Conservation (phyloP, 2,329 filamentous ascomycete genomes). For the Aspergillus sp. region DNA sequence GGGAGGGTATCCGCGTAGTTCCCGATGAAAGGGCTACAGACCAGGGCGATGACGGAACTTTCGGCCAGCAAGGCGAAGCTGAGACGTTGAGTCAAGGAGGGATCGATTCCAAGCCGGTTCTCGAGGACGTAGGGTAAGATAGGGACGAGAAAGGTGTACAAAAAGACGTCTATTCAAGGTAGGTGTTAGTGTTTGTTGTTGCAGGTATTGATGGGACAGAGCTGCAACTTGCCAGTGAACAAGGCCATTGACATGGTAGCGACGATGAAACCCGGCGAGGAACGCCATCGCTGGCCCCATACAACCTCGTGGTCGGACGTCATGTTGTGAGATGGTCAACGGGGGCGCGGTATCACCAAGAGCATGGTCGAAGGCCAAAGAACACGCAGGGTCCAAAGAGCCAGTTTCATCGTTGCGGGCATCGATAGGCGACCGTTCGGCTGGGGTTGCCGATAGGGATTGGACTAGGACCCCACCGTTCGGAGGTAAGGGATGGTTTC, state of each 20-base stretch:
- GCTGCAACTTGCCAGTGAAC: conserved; percentile 17
- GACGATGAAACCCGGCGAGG: conserved; percentile 23
- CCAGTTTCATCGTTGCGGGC: too few relatives aligned
- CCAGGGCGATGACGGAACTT: conserved; percentile 23
- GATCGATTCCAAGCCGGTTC: conserved; percentile 24
- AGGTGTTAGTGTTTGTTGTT: background rate
- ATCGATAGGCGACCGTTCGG: too few relatives aligned
- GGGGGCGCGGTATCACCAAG: too few relatives aligned
- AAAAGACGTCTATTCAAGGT: conserved; percentile 24
- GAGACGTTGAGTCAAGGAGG: conserved; percentile 23
- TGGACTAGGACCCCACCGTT: too few relatives aligned
- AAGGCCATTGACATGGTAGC: conserved; percentile 24
- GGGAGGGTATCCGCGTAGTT: conserved; percentile 21
- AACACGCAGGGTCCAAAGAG: too few relatives aligned
- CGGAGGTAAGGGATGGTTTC: too few relatives aligned
- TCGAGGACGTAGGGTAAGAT: conserved; percentile 31
- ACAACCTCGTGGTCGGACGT: background rate
- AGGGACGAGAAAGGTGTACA: conserved; percentile 32
- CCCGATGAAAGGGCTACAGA: conserved; percentile 24
- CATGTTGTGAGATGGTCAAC: background rate
- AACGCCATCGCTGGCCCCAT: conserved; percentile 25
- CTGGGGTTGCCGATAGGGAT: too few relatives aligned
- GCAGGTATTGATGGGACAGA: background rate
- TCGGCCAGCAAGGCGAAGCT: conserved; percentile 27
- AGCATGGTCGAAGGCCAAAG: too few relatives aligned